phyloP scores from a whole-genome alignment of 2,329 filamentous ascomycete genomes.

The Colletotrichum paranaense region DNA sequence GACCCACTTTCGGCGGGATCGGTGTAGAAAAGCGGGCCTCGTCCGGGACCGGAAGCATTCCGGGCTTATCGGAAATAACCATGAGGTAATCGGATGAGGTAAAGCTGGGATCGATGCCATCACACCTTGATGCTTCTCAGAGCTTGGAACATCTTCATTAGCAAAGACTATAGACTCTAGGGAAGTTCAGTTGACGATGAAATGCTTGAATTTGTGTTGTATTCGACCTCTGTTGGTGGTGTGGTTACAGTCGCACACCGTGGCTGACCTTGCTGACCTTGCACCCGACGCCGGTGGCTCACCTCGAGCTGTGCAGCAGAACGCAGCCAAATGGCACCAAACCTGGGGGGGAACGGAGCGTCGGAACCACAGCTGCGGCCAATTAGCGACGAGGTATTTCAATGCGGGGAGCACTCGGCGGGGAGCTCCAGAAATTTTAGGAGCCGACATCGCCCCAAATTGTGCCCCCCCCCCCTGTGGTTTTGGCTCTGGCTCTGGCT shows the following conservation, averaged over 20 bases:
- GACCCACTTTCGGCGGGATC: slow-evolving; percentile 18
- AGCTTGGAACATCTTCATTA: neutral
- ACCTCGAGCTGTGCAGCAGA: neutral
- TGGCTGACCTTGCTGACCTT: neutral
- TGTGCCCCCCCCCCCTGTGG: slow-evolving; percentile 2
- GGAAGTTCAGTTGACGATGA: neutral
- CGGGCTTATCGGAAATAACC: slow-evolving; percentile 23
- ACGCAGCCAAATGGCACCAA: neutral
- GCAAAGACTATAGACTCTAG: neutral
- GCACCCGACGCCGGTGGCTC: slow-evolving; percentile 20
- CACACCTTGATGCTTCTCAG: neutral
- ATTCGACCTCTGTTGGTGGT: neutral
- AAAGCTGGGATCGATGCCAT: neutral
- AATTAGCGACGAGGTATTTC: slow-evolving; percentile 44
- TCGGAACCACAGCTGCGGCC: slow-evolving; percentile 23
- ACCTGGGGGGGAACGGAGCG: neutral
- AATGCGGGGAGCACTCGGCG: slow-evolving; percentile 39
- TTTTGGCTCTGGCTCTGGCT: neutral
- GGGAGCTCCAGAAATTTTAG: slow-evolving; percentile 42
- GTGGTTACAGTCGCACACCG: neutral
- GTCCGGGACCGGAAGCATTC: slow-evolving; percentile 30
- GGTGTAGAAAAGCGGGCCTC: slow-evolving; percentile 19
- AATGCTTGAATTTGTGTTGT: neutral
- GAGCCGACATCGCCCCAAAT: slow-evolving; percentile 46
- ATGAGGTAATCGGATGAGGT: neutral